Conservation (phyloP, 805 yeast genomes). For the Saccharomycopsis guyanensis region DNA sequence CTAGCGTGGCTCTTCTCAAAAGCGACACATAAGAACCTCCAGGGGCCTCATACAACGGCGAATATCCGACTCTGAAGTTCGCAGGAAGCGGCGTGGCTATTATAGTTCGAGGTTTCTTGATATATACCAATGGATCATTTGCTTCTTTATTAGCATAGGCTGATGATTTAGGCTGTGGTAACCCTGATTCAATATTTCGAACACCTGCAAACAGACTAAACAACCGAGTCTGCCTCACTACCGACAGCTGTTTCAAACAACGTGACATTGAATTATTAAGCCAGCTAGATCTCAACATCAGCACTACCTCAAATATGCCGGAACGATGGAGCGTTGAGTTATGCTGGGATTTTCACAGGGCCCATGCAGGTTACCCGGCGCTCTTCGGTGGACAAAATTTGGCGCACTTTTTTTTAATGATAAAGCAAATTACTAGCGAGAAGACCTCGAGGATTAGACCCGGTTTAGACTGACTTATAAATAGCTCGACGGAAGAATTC, state of each 20-base stretch:
- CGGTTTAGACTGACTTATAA: too few relatives aligned
- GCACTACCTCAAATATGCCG: too few relatives aligned
- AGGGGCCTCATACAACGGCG: slow-evolving; percentile 60
- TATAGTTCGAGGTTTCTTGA: slow-evolving; percentile 35
- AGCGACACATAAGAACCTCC: slow-evolving; percentile 53
- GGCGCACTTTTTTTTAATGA: too few relatives aligned
- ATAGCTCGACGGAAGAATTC: too few relatives aligned
- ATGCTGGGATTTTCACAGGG: too few relatives aligned
- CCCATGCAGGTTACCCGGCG: too few relatives aligned
- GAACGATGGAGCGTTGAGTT: too few relatives aligned
- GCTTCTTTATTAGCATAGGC: slow-evolving; percentile 19
- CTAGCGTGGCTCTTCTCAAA: slow-evolving; percentile 53
- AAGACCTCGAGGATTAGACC: too few relatives aligned
- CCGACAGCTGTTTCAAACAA: background rate
- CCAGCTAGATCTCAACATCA: too few relatives aligned
- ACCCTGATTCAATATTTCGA: slow-evolving; percentile 5
- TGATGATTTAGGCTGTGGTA: slow-evolving; percentile 17
- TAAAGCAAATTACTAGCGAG: too few relatives aligned
- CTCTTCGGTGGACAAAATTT: too few relatives aligned
- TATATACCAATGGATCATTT: slow-evolving; percentile 24
- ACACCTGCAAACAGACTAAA: background rate
- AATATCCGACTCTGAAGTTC: slow-evolving; percentile 47
- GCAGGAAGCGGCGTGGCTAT: slow-evolving; percentile 41
- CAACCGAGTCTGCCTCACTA: background rate
- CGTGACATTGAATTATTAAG: background rate